Evolutionary conservation across 1,284 basidiomycete genomes (phyloP).

Genomic region (Ustilago sp.): DNA sequence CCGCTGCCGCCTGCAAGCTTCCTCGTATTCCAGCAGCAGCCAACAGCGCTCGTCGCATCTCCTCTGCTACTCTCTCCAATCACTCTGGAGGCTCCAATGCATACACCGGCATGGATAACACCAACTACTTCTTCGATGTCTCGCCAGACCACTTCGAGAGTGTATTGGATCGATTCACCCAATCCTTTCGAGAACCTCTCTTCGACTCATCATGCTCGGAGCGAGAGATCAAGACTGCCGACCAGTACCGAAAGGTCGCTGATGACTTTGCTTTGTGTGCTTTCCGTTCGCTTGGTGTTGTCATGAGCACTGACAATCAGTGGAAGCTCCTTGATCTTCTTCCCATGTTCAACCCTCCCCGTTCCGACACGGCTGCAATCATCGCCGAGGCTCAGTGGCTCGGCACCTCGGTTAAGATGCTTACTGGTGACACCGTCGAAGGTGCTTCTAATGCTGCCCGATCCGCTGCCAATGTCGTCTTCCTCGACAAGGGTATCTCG

Average conservation of each 20-base stretch:
- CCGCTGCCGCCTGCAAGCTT: slow-evolving; percentile 1
- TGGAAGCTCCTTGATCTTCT: slow-evolving; percentile 73
- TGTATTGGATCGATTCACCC: too few relatives aligned
- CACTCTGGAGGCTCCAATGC: too few relatives aligned
- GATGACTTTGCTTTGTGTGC: slow-evolving; percentile 73
- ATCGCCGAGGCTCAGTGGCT: slow-evolving; percentile 74
- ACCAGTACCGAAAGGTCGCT: slow-evolving; percentile 71
- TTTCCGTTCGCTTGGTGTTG: slow-evolving; percentile 74
- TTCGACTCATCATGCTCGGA: too few relatives aligned
- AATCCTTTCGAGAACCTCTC: too few relatives aligned
- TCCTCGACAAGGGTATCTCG: slow-evolving; percentile 72
- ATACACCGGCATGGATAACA: too few relatives aligned
- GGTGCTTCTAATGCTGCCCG: slow-evolving; percentile 73
- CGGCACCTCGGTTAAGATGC: slow-evolving; percentile 75
- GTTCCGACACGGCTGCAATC: slow-evolving; percentile 73
- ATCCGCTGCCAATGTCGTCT: slow-evolving; percentile 73
- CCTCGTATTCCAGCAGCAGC: slow-evolving; percentile 4
- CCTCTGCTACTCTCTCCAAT: slow-evolving; percentile 13
- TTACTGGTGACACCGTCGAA: slow-evolving; percentile 75
- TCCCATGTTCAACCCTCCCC: slow-evolving; percentile 74
- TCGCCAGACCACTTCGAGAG: too few relatives aligned
- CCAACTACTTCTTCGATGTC: too few relatives aligned
- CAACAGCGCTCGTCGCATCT: slow-evolving; percentile 11
- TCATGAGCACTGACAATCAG: slow-evolving; percentile 72
- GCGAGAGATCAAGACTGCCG: slow-evolving; percentile 69